phyloP scores from a whole-genome alignment of 768 basidiomycete genomes.

The Tricholomella constricta region DNA sequence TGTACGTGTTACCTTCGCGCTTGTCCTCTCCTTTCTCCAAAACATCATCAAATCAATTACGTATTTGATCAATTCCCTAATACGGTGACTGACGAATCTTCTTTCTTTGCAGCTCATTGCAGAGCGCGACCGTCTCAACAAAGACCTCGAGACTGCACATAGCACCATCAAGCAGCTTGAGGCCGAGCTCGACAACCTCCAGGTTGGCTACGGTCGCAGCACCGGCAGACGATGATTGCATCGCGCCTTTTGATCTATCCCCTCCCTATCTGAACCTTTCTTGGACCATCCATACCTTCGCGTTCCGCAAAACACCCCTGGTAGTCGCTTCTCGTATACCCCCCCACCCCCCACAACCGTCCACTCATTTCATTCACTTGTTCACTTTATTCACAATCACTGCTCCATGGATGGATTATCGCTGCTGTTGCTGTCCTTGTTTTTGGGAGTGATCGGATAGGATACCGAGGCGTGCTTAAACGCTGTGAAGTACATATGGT shows the following conservation, averaged over 20 bases:
- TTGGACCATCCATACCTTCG: slow-evolving; percentile 15
- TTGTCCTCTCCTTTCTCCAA: neutral
- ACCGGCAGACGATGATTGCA: slow-evolving; percentile 58
- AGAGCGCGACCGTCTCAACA: slow-evolving; percentile 98
- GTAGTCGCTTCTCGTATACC: slow-evolving; percentile 12
- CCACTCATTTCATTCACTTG: neutral
- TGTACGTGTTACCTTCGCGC: slow-evolving; percentile 48
- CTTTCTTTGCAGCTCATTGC: slow-evolving; percentile 79
- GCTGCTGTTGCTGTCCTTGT: slow-evolving; percentile 1
- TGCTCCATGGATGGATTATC: slow-evolving; percentile 1
- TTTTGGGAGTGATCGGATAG: slow-evolving; percentile 11
- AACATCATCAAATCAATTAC: too few relatives aligned
- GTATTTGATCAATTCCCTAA: neutral
- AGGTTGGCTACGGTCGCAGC: slow-evolving; percentile 82
- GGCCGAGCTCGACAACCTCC: slow-evolving; percentile 86
- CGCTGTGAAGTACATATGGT: neutral
- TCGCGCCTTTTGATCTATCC: neutral
- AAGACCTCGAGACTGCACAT: slow-evolving; percentile 93
- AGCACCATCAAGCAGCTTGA: slow-evolving; percentile 91
- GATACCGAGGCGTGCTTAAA: neutral
- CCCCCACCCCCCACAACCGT: neutral
- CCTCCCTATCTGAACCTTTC: slow-evolving; percentile 8
- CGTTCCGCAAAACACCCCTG: slow-evolving; percentile 16
- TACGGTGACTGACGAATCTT: slow-evolving; percentile 13
- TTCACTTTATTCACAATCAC: neutral